These are phyloP conservation scores for Agaricus sinodeliciosus DNA, from an alignment of 768 basidiomycete genomes.

Conservation along the genomic window DNA sequence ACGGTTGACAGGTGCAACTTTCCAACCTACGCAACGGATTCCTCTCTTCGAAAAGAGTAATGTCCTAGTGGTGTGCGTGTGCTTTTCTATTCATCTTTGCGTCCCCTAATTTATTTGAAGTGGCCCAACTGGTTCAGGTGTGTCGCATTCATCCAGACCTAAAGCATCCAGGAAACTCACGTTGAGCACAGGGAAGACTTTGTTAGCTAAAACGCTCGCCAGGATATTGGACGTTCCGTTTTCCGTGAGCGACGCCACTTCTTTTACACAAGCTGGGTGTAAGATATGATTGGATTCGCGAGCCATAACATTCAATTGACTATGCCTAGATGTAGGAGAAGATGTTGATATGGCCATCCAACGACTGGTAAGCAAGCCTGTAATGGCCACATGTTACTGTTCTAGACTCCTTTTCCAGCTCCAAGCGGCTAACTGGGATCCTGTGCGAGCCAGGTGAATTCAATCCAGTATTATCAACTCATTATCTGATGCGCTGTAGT, in stretches of 20 bases:
- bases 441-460: conserved; percentile 69
- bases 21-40: conserved; percentile 36
- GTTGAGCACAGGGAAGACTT: conserved; percentile 63
- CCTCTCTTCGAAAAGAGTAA: conserved; percentile 91
- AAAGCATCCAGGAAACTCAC: neutral
- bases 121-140: conserved; percentile 84
- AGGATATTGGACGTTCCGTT: conserved; percentile 90
- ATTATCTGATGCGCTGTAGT: conserved; percentile 30
- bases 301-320: conserved; percentile 12
- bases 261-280: conserved; percentile 90
- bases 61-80: conserved; percentile 74
- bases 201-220: conserved; percentile 88
- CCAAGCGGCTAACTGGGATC: conserved; percentile 88
- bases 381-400: neutral
- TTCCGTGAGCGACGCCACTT: conserved; percentile 88
- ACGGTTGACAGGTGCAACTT: conserved; percentile 24
- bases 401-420: conserved; percentile 35
- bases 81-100: neutral
- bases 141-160: conserved; percentile 7
- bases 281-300: conserved; percentile 21
- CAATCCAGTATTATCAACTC: neutral
- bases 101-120: conserved; percentile 24
- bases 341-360: conserved; percentile 93
- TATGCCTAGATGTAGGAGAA: conserved; percentile 77
- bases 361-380: conserved; percentile 49